phyloP scores from a whole-genome alignment of 2,329 filamentous ascomycete genomes.

The Claviceps sorghi region DNA sequence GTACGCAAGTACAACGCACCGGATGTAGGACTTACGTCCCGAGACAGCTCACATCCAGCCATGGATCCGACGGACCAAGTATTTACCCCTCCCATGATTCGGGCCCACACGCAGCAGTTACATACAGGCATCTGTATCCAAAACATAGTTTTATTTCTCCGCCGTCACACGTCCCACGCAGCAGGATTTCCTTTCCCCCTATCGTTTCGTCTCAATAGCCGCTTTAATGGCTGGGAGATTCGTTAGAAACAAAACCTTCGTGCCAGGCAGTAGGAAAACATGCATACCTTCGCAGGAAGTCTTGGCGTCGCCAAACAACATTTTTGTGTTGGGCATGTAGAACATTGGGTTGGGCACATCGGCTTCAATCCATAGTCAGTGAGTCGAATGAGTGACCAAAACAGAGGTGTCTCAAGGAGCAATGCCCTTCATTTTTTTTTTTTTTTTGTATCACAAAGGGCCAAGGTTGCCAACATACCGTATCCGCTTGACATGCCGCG shows the following conservation, averaged over 20 bases:
- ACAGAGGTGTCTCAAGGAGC: neutral
- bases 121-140: neutral
- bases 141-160: neutral
- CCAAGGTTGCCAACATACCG: constrained; percentile 32
- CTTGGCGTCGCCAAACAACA: constrained; percentile 87
- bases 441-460: neutral
- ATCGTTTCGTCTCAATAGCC: constrained; percentile 9
- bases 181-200: neutral
- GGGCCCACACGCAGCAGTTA: neutral
- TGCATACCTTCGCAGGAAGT: constrained; percentile 62
- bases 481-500: constrained; percentile 78
- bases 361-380: constrained; percentile 30
- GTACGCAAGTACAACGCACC: no score
- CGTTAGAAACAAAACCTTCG: constrained; percentile 8
- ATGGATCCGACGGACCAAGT: neutral
- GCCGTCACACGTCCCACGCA: neutral
- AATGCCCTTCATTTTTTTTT: no score
- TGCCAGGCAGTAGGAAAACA: constrained; percentile 1
- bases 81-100: neutral
- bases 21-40: no score
- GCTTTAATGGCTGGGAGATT: constrained; percentile 7
- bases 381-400: neutral
- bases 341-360: constrained; percentile 92
- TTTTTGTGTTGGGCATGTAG: constrained; percentile 76
- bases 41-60: no score